These are phyloP conservation scores for Sclerotinia trifoliorum DNA, from an alignment of 2,329 filamentous ascomycete species.

Conservation along the genomic window DNA sequence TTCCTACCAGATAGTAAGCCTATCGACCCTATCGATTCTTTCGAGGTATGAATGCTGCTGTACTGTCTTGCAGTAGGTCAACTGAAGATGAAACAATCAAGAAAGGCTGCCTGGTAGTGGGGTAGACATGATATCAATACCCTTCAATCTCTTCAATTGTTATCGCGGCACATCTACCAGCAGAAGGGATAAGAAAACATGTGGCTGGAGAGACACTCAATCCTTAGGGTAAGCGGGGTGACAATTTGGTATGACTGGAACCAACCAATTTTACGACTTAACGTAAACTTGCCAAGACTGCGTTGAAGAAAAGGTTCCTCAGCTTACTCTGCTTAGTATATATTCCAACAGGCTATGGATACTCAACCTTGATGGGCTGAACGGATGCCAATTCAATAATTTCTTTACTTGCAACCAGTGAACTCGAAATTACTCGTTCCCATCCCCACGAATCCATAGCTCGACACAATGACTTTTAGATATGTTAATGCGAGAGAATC, in stretches of 20 bases:
- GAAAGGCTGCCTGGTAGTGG: not conserved
- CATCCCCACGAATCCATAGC: too few relatives aligned
- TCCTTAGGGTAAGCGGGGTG: not conserved
- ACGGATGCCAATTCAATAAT: not conserved
- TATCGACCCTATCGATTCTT: not conserved
- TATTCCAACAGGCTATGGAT: not conserved
- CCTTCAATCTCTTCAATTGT: conserved; percentile 1
- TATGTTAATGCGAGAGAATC: too few relatives aligned
- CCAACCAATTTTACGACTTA: not conserved
- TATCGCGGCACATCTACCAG: not conserved
- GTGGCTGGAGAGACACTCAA: not conserved
- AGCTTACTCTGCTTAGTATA: too few relatives aligned
- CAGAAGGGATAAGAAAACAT: not conserved
- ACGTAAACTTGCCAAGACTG: not conserved
- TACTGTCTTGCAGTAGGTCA: not conserved
- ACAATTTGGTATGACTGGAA: not conserved
- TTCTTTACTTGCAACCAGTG: too few relatives aligned
- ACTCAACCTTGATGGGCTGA: too few relatives aligned
- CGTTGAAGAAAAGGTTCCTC: too few relatives aligned
- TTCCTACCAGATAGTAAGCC: not conserved
- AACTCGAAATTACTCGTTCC: too few relatives aligned
- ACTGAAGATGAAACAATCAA: conserved; percentile 7
- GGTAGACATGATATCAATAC: not conserved
- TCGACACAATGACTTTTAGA: not conserved
- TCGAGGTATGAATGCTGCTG: not conserved